Conservation (phyloP, 139 green algal genomes). For the Ostreobium quekettii region DNA sequence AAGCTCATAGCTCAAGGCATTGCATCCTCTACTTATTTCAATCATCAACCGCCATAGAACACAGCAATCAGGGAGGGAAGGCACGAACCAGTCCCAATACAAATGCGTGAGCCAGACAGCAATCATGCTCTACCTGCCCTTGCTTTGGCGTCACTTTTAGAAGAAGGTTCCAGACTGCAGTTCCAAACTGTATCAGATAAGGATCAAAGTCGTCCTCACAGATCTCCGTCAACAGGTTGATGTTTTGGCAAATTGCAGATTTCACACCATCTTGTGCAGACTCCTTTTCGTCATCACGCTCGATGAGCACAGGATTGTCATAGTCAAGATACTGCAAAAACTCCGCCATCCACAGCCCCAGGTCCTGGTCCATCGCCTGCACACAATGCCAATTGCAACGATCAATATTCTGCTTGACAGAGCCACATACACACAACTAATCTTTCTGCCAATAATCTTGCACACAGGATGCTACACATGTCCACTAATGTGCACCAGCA, state of each 20-base stretch:
- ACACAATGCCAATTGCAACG: not conserved
- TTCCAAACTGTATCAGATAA: constrained; percentile 68
- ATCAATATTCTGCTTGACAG: too few relatives aligned
- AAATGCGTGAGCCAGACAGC: too few relatives aligned
- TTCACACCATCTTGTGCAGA: constrained; percentile 67
- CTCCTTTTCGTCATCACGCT: constrained; percentile 61
- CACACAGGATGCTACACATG: too few relatives aligned
- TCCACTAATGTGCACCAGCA: too few relatives aligned
- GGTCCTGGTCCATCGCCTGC: constrained; percentile 77
- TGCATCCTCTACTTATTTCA: too few relatives aligned
- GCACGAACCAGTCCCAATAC: too few relatives aligned
- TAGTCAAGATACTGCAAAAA: constrained; percentile 71
- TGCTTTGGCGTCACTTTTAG: constrained; percentile 46
- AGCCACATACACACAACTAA: too few relatives aligned
- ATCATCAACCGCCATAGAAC: too few relatives aligned
- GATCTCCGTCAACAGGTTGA: constrained; percentile 82
- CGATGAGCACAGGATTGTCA: constrained; percentile 44
- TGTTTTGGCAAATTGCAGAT: constrained; percentile 42
- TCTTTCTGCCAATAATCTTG: not conserved
- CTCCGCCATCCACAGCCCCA: constrained; percentile 84
- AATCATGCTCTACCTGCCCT: constrained; percentile 31
- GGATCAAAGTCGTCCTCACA: constrained; percentile 94
- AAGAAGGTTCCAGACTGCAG: constrained; percentile 83
- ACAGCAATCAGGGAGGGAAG: too few relatives aligned
- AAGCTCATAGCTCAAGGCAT: too few relatives aligned